phyloP scores from a whole-genome alignment of 768 basidiomycete species.

The Mycena leptocephala region DNA sequence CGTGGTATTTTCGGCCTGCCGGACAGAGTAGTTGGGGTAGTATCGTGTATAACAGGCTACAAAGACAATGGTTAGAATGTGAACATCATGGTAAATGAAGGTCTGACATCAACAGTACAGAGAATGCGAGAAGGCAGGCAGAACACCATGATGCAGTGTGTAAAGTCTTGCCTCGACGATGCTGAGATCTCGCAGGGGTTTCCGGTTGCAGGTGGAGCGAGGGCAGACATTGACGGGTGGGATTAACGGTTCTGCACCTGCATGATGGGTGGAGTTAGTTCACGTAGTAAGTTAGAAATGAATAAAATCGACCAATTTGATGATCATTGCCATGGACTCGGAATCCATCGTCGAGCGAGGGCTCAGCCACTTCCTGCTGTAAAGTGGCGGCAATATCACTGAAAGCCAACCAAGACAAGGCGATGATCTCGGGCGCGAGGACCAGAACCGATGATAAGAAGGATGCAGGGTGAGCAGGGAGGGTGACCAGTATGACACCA shows the following conservation, averaged over 20 bases:
- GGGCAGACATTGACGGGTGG: not conserved
- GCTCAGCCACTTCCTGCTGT: not conserved
- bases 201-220: not conserved
- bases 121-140: not conserved
- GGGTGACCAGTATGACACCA: not conserved
- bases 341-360: not conserved
- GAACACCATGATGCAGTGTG: constrained; percentile 5
- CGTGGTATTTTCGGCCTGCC: not conserved
- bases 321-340: not conserved
- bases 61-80: not conserved
- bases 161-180: constrained; percentile 1
- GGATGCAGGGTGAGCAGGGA: not conserved
- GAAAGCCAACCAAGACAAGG: not conserved
- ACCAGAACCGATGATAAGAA: not conserved
- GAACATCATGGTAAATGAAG: no score
- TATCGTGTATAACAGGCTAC: not conserved
- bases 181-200: not conserved
- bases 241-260: not conserved
- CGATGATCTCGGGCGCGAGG: not conserved
- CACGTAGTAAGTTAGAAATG: no score
- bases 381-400: not conserved
- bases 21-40: not conserved
- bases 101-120: constrained; percentile 2
- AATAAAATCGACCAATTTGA: no score
- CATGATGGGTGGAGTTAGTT: no score